phyloP scores from a whole-genome alignment of 2,329 filamentous ascomycete species.

The Fonsecaea multimorphosa region DNA sequence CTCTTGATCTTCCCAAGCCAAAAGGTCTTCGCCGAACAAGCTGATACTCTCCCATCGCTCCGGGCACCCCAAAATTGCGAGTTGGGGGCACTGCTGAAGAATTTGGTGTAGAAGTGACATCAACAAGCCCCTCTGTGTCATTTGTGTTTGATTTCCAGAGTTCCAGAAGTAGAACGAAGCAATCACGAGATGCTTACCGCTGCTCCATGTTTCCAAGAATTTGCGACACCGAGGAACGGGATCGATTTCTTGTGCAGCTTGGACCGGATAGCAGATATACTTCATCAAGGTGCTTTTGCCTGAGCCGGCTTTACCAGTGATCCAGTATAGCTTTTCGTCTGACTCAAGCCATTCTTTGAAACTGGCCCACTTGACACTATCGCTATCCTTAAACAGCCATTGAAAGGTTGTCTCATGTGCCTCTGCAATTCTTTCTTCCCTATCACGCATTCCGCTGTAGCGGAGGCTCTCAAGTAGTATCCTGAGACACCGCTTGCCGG shows the following conservation, averaged over 20 bases:
- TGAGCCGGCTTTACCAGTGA: slow-evolving; percentile 36
- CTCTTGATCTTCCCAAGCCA: not conserved
- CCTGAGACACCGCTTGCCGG: not conserved
- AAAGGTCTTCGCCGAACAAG: not conserved
- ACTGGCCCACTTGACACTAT: slow-evolving; percentile 7
- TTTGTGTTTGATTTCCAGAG: slow-evolving; percentile 34
- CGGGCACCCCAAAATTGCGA: not conserved
- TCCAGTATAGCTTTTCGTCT: slow-evolving; percentile 31
- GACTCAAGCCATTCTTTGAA: slow-evolving; percentile 26
- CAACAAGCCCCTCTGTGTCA: slow-evolving; percentile 34
- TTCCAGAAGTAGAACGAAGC: slow-evolving; percentile 43
- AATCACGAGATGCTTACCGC: slow-evolving; percentile 25
- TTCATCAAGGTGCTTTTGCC: slow-evolving; percentile 38
- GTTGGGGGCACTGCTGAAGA: slow-evolving; percentile 15
- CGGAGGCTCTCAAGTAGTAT: not conserved
- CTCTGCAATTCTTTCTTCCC: slow-evolving; percentile 3
- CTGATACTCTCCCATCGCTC: not conserved
- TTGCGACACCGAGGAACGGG: slow-evolving; percentile 14
- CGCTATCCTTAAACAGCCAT: slow-evolving; percentile 16
- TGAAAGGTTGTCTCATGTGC: slow-evolving; percentile 28
- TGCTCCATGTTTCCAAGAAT: slow-evolving; percentile 12
- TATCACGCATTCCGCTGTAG: not conserved
- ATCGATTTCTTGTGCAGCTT: not conserved
- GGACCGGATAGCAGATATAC: slow-evolving; percentile 4
- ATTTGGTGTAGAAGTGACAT: slow-evolving; percentile 35